Conservation (phyloP, 768 basidiomycete species). For the Lentinula aciculospora region DNA sequence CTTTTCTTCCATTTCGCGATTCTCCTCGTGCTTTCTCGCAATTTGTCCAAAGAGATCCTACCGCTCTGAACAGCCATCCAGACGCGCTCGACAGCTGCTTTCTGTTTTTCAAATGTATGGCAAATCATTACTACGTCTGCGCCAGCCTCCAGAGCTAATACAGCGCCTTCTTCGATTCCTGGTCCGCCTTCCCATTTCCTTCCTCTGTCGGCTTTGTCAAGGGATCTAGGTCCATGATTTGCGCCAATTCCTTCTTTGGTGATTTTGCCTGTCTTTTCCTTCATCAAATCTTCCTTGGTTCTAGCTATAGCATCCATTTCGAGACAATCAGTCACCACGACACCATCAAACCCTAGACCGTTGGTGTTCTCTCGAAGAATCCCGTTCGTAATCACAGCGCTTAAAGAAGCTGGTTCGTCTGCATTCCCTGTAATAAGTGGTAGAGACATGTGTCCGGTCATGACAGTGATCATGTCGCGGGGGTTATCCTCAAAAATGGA, state of each 20-base stretch:
- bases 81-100: slow-evolving; percentile 44
- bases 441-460: slow-evolving; percentile 73
- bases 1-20: slow-evolving; percentile 43
- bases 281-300: slow-evolving; percentile 17
- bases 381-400: slow-evolving; percentile 42
- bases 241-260: not conserved
- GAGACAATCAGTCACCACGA: slow-evolving; percentile 69
- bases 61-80: slow-evolving; percentile 47
- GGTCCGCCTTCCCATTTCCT: slow-evolving; percentile 24
- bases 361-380: slow-evolving; percentile 43
- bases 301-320: slow-evolving; percentile 71
- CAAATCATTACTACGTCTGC: slow-evolving; percentile 76
- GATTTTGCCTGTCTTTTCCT: not conserved
- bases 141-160: slow-evolving; percentile 53
- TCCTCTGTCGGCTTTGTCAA: not conserved
- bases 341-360: slow-evolving; percentile 37
- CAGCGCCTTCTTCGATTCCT: slow-evolving; percentile 49
- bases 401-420: slow-evolving; percentile 56
- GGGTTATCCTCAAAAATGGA: slow-evolving; percentile 47
- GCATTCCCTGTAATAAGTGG: slow-evolving; percentile 45
- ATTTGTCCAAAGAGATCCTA: slow-evolving; percentile 27
- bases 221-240: not conserved
- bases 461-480: slow-evolving; percentile 44
- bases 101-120: slow-evolving; percentile 51
- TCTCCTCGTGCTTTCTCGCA: slow-evolving; percentile 38